Conservation (phyloP, 441 rosid genomes). For the Gossypium aridum region DNA sequence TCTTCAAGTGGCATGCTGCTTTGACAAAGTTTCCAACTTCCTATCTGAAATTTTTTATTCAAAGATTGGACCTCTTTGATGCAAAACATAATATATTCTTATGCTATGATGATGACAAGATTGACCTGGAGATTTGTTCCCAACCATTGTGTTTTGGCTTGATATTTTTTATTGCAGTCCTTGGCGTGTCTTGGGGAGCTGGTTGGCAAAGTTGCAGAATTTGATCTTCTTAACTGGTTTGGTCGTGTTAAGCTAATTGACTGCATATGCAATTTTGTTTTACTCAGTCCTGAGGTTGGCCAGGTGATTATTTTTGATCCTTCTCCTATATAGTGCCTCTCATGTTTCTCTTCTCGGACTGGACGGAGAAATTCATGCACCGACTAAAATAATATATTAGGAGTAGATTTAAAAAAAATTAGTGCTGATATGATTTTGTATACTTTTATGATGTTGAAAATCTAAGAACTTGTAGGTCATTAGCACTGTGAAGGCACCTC, state of each 20-base stretch:
- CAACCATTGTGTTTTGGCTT: constrained; percentile 6
- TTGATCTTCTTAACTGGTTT: constrained; percentile 76
- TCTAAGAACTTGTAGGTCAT: constrained; percentile 9
- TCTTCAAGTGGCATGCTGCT: neutral
- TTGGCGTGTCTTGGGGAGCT: constrained; percentile 53
- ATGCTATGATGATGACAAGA: neutral
- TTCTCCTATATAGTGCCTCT: neutral
- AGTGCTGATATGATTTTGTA: neutral
- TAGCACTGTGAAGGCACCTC: constrained; percentile 8
- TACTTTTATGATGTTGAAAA: neutral
- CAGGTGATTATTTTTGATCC: constrained; percentile 49
- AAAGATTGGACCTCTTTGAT: neutral
- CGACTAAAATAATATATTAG: neutral
- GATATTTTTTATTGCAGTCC: constrained; percentile 42
- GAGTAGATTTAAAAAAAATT: neutral
- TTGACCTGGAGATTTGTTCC: neutral
- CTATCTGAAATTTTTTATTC: neutral
- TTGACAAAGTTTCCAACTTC: neutral
- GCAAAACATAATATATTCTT: neutral
- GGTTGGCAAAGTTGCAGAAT: constrained; percentile 63
- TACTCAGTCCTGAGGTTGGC: constrained; percentile 73
- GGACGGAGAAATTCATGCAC: neutral
- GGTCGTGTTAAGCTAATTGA: constrained; percentile 80
- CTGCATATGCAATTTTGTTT: constrained; percentile 69
- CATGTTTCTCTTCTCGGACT: neutral